Conservation (phyloP, 495 filamentous ascomycete species). For the Mycothermus thermophilus region DNA sequence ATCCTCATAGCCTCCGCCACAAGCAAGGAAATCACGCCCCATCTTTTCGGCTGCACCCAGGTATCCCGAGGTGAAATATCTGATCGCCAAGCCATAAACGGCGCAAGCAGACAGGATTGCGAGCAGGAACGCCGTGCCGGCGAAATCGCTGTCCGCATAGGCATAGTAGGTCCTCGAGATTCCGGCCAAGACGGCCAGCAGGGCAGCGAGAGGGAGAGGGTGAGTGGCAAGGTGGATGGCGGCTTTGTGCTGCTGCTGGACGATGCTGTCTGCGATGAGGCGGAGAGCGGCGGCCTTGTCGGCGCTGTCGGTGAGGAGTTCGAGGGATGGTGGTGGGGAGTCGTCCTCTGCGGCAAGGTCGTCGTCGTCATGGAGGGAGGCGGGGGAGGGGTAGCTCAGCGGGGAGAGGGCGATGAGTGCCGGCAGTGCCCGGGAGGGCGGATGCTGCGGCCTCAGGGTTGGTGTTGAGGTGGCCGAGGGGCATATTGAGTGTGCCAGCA, state of each 20-base stretch:
- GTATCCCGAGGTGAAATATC: constrained; percentile 29
- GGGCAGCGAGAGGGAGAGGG: constrained; percentile 23
- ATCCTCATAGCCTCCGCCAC: constrained; percentile 23
- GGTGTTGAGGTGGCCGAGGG: constrained; percentile 29
- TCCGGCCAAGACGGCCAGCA: constrained; percentile 15
- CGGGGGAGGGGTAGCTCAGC: too few relatives aligned
- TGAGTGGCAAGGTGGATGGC: constrained; percentile 25
- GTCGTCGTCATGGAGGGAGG: too few relatives aligned
- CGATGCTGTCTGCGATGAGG: constrained; percentile 32
- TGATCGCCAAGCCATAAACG: constrained; percentile 29
- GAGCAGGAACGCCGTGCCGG: constrained; percentile 23
- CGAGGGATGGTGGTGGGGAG: constrained; percentile 28
- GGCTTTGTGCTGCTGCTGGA: constrained; percentile 32
- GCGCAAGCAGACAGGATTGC: too few relatives aligned
- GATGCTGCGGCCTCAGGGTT: constrained; percentile 24
- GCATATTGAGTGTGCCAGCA: constrained; percentile 33
- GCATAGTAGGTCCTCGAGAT: constrained; percentile 27
- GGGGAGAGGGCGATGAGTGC: constrained; percentile 12
- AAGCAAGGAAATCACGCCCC: constrained; percentile 21
- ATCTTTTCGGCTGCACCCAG: constrained; percentile 25
- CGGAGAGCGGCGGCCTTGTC: constrained; percentile 31
- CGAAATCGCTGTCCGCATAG: constrained; percentile 16
- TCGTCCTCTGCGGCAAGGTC: too few relatives aligned
- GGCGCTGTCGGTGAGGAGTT: constrained; percentile 16
- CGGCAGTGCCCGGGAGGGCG: constrained; percentile 16